These are phyloP conservation scores for Aspergillus wentii DNA, from an alignment of 495 filamentous ascomycete species.

Conservation along the genomic window DNA sequence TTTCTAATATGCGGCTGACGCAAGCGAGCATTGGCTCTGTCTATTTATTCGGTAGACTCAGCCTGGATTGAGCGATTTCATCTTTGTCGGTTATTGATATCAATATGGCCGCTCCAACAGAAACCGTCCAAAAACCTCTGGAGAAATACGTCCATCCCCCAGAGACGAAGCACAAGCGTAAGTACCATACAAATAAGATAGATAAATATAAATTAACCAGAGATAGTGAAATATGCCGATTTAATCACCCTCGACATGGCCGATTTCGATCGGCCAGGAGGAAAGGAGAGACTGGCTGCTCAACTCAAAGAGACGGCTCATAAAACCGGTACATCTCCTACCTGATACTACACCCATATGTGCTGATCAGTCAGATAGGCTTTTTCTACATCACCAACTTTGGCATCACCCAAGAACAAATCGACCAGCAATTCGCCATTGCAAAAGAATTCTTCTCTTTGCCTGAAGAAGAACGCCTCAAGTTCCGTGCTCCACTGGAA, in stretches of 20 bases:
- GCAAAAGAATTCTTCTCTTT: constrained; percentile 44
- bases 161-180: constrained; percentile 6
- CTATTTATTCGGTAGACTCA: too few species aligned
- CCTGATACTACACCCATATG: neutral
- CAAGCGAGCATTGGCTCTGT: too few species aligned
- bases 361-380: constrained; percentile 6
- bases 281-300: constrained; percentile 45
- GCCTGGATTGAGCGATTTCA: too few species aligned
- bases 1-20: too few species aligned
- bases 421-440: constrained; percentile 49
- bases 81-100: too few species aligned
- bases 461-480: constrained; percentile 41
- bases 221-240: constrained; percentile 40
- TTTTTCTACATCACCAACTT: constrained; percentile 53
- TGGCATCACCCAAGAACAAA: constrained; percentile 44
- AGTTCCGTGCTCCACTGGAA: constrained; percentile 38
- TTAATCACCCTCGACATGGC: constrained; percentile 47
- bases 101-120: too few species aligned
- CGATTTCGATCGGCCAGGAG: constrained; percentile 42
- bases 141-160: constrained; percentile 1
- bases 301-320: constrained; percentile 47
- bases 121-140: too few species aligned
- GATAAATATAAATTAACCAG: neutral
- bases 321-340: constrained; percentile 27
- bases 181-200: too few species aligned